phyloP scores from a whole-genome alignment of 352 stramenopile species.

The Phytophthora fragariaefolia region DNA sequence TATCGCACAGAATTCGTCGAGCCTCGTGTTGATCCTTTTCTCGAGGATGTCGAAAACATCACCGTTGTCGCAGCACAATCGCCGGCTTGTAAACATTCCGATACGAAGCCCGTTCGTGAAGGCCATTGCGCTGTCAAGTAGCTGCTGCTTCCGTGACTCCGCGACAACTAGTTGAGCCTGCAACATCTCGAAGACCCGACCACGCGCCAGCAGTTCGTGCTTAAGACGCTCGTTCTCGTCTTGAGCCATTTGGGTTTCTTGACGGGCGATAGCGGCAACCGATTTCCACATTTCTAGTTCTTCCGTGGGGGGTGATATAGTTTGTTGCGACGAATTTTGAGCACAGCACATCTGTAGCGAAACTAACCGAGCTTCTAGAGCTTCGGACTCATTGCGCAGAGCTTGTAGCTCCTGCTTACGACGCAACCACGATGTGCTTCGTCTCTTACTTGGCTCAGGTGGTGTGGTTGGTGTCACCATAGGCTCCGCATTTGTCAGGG shows the following conservation, averaged over 20 bases:
- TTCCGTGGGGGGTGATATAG: not conserved
- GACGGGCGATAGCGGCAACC: slow-evolving; percentile 14
- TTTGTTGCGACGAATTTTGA: not conserved
- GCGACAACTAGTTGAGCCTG: slow-evolving; percentile 7
- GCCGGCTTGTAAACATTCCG: slow-evolving; percentile 6
- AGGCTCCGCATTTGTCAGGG: not conserved
- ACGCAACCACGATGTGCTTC: slow-evolving; percentile 26
- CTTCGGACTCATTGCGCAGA: slow-evolving; percentile 2
- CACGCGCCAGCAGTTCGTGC: slow-evolving; percentile 8
- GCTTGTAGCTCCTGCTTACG: slow-evolving; percentile 15
- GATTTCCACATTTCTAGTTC: slow-evolving; percentile 23
- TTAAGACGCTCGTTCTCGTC: slow-evolving; percentile 20
- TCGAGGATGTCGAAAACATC: slow-evolving; percentile 19
- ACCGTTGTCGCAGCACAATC: slow-evolving; percentile 8
- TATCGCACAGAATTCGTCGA: slow-evolving; percentile 22
- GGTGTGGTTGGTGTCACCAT: not conserved
- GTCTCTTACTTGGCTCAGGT: not conserved
- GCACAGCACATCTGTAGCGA: not conserved
- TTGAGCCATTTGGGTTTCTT: slow-evolving; percentile 9
- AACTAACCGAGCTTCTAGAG: slow-evolving; percentile 2
- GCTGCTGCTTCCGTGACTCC: slow-evolving; percentile 1
- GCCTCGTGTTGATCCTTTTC: slow-evolving; percentile 12
- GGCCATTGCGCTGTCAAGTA: not conserved
- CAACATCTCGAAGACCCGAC: slow-evolving; percentile 3
- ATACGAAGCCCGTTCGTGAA: slow-evolving; percentile 13